Base-by-base conservation (phyloP, 208 protist genomes). In the Leishmania tarentolae region DNA sequence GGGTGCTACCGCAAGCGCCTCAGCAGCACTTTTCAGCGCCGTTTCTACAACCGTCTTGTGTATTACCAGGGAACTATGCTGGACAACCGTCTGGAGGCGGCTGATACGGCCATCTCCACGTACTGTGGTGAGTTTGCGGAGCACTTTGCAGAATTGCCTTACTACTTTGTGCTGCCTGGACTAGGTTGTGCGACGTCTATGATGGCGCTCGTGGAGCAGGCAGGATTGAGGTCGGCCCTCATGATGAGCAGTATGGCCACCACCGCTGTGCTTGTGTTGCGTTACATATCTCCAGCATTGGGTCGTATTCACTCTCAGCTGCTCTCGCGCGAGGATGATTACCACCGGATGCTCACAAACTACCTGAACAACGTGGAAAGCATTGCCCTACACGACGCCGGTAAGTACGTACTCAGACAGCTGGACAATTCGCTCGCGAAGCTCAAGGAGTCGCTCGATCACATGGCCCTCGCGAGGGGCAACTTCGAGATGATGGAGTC, bases 81-180 rank as follows among this genome's bases (percentile, higher is more conserved):
- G 42, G 92, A 97, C 74, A 92, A 92, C 72, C 88, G 91, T 7
- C 83, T 97, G 28, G 88, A 96, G 84, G 74, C 88, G 9, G 87
- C 89, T 3, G 94, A 96, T 79, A 93, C 92, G 13, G 92, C 90
- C 13, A 95, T 97, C 75, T 85, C 91, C 63, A 94, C 92, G 15
- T 97, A 96, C 83, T 97, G 92, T 79, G 92, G 87, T 17, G 92
- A 97, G 78, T 97, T 97, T 80, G 94, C 94, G 3, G 94, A 97
- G 82, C 94, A 97, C 85, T 96, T 97, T 78, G 92, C 92, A 1
- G 92, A 97, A 83, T 89, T 97, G 44, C 94, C 94, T 11, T 97
- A 97, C 75, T 97, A 97, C 83, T 97, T 97, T 75, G 61, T 96
- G 3, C 84, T 97, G 37, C 94, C 94, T 0, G 84, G 86, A 0